Conservation (phyloP, 2,329 filamentous ascomycete genomes). For the Elsinoe fawcettii region DNA sequence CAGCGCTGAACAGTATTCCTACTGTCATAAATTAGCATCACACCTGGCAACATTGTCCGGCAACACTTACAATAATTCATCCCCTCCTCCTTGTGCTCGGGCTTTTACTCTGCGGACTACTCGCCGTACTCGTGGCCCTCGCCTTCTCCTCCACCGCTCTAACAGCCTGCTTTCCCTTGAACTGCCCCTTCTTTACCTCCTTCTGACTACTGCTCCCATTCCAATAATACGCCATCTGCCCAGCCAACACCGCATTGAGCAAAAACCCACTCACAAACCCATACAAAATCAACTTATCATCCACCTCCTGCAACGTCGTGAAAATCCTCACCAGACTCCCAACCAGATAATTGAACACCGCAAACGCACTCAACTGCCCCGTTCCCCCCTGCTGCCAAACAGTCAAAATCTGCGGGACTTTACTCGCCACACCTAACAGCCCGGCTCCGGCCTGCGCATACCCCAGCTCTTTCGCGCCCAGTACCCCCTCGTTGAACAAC, state of each 20-base stretch:
- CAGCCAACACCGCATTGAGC: constrained; percentile 79
- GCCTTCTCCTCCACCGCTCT: constrained; percentile 22
- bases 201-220: constrained; percentile 49
- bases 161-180: constrained; percentile 30
- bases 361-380: constrained; percentile 92
- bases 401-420: constrained; percentile 84
- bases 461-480: constrained; percentile 59
- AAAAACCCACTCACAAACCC: constrained; percentile 84
- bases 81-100: constrained; percentile 51
- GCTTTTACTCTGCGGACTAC: constrained; percentile 37
- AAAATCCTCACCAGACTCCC: constrained; percentile 93
- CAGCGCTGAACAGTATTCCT: too few species aligned
- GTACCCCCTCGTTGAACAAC: constrained; percentile 58
- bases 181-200: constrained; percentile 33
- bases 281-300: constrained; percentile 93
- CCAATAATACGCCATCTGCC: constrained; percentile 97
- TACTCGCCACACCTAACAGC: constrained; percentile 74
- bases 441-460: constrained; percentile 81
- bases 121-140: constrained; percentile 32
- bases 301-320: constrained; percentile 93
- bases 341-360: constrained; percentile 95
- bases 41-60: too few species aligned
- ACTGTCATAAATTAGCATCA: too few species aligned
- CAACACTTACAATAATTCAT: constrained; percentile 23
- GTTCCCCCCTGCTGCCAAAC: constrained; percentile 81